Evolutionary conservation across 257 asterid genomes (phyloP).

Genomic region (Solanum sejunctum): DNA sequence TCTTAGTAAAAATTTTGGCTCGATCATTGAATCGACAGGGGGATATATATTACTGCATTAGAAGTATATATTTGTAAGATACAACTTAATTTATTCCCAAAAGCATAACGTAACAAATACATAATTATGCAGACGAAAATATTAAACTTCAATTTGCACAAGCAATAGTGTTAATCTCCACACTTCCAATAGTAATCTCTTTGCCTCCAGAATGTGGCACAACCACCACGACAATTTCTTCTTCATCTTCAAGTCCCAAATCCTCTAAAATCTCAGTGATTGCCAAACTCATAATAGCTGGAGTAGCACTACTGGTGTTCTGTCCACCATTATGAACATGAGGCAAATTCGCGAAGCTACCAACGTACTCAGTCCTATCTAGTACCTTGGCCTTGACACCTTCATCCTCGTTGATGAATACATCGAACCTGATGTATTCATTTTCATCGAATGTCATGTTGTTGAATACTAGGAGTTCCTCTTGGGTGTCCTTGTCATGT

Average conservation of each 20-base stretch:
- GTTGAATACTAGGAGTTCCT: conserved; percentile 27
- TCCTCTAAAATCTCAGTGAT: conserved; percentile 48
- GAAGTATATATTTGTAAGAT: not conserved
- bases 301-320: not conserved
- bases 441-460: conserved; percentile 13
- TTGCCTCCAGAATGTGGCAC: conserved; percentile 34
- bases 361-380: conserved; percentile 45
- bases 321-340: conserved; percentile 22
- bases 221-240: conserved; percentile 28
- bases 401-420: conserved; percentile 55
- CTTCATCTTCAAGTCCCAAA: conserved; percentile 46
- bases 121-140: not conserved
- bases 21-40: no score
- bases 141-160: not conserved
- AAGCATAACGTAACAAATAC: not conserved
- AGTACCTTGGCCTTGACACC: conserved; percentile 20
- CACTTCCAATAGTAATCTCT: conserved; percentile 35
- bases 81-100: not conserved
- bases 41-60: not conserved
- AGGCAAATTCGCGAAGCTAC: conserved; percentile 53
- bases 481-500: conserved; percentile 13
- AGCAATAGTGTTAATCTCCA: conserved; percentile 18
- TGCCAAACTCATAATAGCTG: conserved; percentile 26
- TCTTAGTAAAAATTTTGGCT: no score
- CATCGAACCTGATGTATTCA: conserved; percentile 38